A percentile compares a stretch with the other conserved stretches of the same genome.
phyloP scores from a whole-genome alignment of 441 rosid genomes.

The Populus trichocarpa region DNA sequence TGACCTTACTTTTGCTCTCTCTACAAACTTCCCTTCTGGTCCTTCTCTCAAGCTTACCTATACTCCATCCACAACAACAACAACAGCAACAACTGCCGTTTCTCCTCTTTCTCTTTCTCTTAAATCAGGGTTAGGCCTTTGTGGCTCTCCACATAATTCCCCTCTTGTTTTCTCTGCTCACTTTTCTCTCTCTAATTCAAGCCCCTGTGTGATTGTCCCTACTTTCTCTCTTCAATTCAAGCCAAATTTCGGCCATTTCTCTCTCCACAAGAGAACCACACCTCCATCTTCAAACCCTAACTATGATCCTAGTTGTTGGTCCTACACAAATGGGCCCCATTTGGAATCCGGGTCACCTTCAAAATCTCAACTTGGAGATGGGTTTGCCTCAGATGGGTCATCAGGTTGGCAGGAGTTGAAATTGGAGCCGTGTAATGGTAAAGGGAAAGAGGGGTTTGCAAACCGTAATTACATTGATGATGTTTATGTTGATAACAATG shows the following conservation, averaged over 20 bases:
- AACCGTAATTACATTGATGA: constrained; percentile 10
- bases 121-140: constrained; percentile 57
- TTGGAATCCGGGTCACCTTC: constrained; percentile 26
- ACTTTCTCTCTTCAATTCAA: constrained; percentile 54
- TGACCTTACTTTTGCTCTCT: constrained; percentile 39
- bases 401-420: constrained; percentile 53
- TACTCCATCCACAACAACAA: constrained; percentile 24
- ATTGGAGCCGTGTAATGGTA: constrained; percentile 35
- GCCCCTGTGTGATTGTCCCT: constrained; percentile 29
- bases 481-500: constrained; percentile 12
- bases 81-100: constrained; percentile 7
- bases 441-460: constrained; percentile 18
- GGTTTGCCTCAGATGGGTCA: constrained; percentile 25
- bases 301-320: constrained; percentile 9
- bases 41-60: constrained; percentile 52
- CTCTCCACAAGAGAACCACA: constrained; percentile 30
- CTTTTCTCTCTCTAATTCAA: constrained; percentile 33
- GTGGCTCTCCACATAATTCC: constrained; percentile 53
- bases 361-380: constrained; percentile 22
- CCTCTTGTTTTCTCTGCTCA: constrained; percentile 47
- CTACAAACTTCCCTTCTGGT: constrained; percentile 51
- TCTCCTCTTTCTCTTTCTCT: constrained; percentile 44
- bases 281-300: constrained; percentile 31
- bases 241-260: constrained; percentile 55
- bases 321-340: constrained; percentile 9